Conservation (phyloP, 805 yeast genomes). For the Candida adriatica region DNA sequence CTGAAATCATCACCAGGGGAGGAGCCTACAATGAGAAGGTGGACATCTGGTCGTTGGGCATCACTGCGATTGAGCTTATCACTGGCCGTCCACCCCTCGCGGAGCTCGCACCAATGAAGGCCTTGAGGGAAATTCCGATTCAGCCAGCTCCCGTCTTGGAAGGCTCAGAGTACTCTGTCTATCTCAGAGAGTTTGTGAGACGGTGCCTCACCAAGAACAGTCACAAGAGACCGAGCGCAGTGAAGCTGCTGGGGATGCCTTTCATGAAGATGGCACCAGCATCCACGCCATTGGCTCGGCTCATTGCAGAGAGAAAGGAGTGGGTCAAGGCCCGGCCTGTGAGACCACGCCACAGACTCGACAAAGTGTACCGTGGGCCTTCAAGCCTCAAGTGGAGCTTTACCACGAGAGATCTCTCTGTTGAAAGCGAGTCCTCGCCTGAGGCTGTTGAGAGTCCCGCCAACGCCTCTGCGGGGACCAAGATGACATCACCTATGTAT, state of each 20-base stretch:
- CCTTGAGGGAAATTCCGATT: conserved; percentile 63
- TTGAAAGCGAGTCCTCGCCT: too few relatives aligned
- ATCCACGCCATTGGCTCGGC: conserved; percentile 24
- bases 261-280: conserved; percentile 38
- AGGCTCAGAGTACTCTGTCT: conserved; percentile 36
- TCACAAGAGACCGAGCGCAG: conserved; percentile 53
- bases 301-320: conserved; percentile 34
- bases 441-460: too few relatives aligned
- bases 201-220: conserved; percentile 68
- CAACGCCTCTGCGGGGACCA: too few relatives aligned
- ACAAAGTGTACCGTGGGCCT: too few relatives aligned
- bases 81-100: conserved; percentile 79
- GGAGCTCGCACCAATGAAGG: conserved; percentile 69
- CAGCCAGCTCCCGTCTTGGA: conserved; percentile 52
- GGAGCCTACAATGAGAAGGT: conserved; percentile 77
- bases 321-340: conserved; percentile 26
- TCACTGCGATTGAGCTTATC: conserved; percentile 79
- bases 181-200: conserved; percentile 48
- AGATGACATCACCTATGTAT: too few relatives aligned
- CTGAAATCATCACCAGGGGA: conserved; percentile 68
- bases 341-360: conserved; percentile 34
- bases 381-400: too few relatives aligned
- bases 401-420: too few relatives aligned
- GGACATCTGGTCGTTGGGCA: conserved; percentile 95
- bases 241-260: conserved; percentile 43